A percentile compares a stretch with the other conserved stretches of the same genome.
These are phyloP conservation scores for Delitschia confertaspora DNA, from an alignment of 495 filamentous ascomycete genomes.

Conservation along the genomic window DNA sequence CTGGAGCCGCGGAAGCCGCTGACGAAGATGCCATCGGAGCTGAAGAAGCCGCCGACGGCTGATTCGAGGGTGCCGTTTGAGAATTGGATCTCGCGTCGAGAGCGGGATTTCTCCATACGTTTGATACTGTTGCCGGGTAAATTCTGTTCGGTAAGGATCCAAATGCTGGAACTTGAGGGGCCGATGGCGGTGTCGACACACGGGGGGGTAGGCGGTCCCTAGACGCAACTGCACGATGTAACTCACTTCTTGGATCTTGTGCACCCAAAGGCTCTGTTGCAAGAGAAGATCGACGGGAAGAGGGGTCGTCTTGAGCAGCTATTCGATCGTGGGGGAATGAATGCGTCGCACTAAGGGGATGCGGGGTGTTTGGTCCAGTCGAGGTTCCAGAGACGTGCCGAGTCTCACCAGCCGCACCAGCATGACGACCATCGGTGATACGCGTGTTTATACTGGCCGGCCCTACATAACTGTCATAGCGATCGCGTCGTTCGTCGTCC, in stretches of 20 bases:
- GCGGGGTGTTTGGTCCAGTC: constrained; percentile 19
- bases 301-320: constrained; percentile 12
- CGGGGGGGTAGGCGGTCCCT: constrained; percentile 36
- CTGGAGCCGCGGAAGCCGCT: not conserved
- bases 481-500: constrained; percentile 45
- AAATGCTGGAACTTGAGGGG: constrained; percentile 54
- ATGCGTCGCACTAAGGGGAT: constrained; percentile 14
- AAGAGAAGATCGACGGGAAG: constrained; percentile 22
- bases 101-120: constrained; percentile 31
- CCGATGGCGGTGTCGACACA: constrained; percentile 59
- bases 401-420: constrained; percentile 7
- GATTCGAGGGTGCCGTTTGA: too few relatives aligned
- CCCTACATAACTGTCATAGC: constrained; percentile 21
- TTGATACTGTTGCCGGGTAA: constrained; percentile 14
- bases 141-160: constrained; percentile 39
- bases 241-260: constrained; percentile 39
- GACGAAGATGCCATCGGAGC: constrained; percentile 9
- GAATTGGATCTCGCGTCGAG: constrained; percentile 34
- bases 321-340: constrained; percentile 9
- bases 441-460: constrained; percentile 23
- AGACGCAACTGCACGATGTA: constrained; percentile 37
- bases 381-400: constrained; percentile 19
- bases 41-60: too few relatives aligned
- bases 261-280: constrained; percentile 14
- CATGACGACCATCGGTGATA: constrained; percentile 28